Conservation (phyloP, 2,329 filamentous ascomycete species). For the Harringtonia aguacate region DNA sequence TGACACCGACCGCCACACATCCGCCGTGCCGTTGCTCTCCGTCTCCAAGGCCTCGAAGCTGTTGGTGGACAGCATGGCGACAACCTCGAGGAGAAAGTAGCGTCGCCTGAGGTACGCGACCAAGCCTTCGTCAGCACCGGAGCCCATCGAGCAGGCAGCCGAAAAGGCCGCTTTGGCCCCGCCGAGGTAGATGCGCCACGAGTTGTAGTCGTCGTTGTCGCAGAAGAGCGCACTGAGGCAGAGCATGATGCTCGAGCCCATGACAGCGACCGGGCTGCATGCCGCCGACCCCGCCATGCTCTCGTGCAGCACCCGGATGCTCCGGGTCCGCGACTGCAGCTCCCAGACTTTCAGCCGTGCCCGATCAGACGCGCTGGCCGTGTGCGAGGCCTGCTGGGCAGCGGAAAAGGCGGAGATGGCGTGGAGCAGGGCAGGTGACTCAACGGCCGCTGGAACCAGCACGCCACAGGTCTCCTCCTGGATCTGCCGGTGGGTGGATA, state of each 20-base stretch:
- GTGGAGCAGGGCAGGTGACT: neutral
- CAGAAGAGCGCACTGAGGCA: conserved; percentile 1
- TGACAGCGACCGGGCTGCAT: neutral
- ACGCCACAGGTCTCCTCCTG: conserved; percentile 1
- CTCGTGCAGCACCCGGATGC: neutral
- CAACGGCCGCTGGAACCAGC: neutral
- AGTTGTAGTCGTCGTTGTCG: conserved; percentile 1
- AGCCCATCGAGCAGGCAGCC: neutral
- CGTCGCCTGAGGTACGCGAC: neutral
- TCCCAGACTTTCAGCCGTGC: neutral
- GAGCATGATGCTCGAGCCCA: conserved; percentile 2
- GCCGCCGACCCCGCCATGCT: neutral
- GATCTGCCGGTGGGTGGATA: conserved; percentile 1
- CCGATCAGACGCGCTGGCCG: neutral
- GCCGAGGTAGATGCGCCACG: conserved; percentile 1
- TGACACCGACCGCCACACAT: too few relatives aligned
- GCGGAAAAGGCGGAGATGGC: neutral
- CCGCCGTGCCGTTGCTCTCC: too few relatives aligned
- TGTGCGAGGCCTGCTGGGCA: conserved; percentile 1
- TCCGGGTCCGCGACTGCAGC: conserved; percentile 2
- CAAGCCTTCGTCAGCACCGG: neutral
- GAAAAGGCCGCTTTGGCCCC: neutral
- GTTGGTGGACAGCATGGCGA: conserved; percentile 2
- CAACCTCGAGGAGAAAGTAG: conserved; percentile 1
- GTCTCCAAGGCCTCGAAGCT: conserved; percentile 1